phyloP scores from a whole-genome alignment of 495 filamentous ascomycete species.

The Tuber melanosporum region DNA sequence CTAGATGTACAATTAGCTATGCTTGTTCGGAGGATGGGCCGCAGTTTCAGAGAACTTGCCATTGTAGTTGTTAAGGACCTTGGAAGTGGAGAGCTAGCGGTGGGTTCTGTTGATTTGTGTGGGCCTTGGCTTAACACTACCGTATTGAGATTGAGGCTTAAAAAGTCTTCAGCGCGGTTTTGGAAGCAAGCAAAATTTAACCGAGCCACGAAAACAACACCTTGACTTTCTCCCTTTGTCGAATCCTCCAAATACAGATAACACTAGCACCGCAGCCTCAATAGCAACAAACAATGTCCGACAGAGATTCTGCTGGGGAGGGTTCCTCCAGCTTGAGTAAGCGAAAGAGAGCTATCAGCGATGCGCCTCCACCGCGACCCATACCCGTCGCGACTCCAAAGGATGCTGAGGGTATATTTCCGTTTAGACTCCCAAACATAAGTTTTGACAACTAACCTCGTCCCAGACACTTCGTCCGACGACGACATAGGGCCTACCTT shows the following conservation, averaged over 20 bases:
- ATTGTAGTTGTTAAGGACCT: constrained; percentile 13
- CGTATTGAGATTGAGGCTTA: constrained; percentile 19
- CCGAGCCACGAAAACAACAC: not conserved
- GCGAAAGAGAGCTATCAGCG: not conserved
- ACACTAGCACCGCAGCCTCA: not conserved
- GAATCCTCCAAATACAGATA: not conserved
- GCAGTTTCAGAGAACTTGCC: constrained; percentile 13
- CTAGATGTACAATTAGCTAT: constrained; percentile 39
- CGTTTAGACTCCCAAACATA: not conserved
- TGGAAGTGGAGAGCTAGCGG: constrained; percentile 3
- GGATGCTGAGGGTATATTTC: not conserved
- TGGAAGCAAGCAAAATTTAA: not conserved
- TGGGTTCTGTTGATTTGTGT: constrained; percentile 2
- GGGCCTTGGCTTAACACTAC: not conserved
- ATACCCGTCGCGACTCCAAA: not conserved
- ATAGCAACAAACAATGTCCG: not conserved
- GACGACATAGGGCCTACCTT: constrained; percentile 92
- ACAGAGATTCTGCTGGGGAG: not conserved
- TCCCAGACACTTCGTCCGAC: constrained; percentile 66
- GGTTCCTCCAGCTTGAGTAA: not conserved
- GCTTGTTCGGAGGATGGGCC: not conserved
- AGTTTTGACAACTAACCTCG: constrained; percentile 6
- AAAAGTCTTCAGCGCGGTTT: constrained; percentile 8
- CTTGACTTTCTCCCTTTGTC: not conserved
- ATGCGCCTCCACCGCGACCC: not conserved